phyloP scores from a whole-genome alignment of 805 yeast species.

The Cephaloascus albidus region DNA sequence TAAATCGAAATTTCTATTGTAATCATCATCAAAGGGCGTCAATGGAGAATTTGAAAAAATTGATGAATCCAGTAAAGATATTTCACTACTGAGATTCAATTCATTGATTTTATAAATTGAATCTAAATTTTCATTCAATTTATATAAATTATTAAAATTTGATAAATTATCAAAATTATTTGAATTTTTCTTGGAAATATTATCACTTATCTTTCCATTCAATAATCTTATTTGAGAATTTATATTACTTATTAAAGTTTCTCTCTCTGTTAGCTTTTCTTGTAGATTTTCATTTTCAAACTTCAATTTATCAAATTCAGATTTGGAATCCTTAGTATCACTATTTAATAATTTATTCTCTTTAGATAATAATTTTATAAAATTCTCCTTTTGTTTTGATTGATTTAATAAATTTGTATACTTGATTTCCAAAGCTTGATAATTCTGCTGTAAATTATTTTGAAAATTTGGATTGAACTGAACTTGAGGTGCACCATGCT shows the following conservation, averaged over 20 bases:
- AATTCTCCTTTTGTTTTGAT: neutral
- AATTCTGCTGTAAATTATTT: neutral
- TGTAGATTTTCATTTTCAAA: neutral
- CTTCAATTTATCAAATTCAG: neutral
- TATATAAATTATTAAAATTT: too few relatives aligned
- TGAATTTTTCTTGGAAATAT: neutral
- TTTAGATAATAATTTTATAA: neutral
- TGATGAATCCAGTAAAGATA: neutral
- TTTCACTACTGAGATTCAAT: neutral
- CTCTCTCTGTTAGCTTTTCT: neutral
- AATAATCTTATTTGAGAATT: neutral
- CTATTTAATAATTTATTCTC: neutral
- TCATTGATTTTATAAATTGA: neutral
- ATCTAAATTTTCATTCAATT: neutral
- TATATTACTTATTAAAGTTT: neutral
- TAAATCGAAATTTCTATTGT: too few relatives aligned
- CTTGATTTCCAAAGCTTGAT: neutral
- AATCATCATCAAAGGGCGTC: neutral
- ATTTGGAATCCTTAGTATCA: neutral
- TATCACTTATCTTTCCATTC: too few relatives aligned
- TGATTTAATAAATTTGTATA: neutral
- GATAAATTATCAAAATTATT: too few relatives aligned
- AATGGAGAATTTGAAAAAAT: neutral
- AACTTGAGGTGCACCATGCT: neutral
- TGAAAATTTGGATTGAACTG: neutral